Conservation (phyloP, 1,284 basidiomycete genomes). For the Cutaneotrichosporon sp. region DNA sequence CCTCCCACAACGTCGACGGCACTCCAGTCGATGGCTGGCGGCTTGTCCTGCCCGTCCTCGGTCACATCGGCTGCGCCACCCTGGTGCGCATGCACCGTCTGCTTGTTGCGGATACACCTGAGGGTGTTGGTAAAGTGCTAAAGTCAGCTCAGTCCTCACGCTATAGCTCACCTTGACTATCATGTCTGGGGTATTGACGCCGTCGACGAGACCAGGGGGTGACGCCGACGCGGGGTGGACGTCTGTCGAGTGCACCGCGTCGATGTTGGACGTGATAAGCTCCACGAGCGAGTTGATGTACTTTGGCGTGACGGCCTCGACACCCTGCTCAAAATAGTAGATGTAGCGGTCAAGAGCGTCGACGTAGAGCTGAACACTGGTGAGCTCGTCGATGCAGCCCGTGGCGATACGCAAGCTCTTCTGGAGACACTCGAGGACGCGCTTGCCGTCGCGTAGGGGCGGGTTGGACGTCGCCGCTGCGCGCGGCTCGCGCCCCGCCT, state of each 20-base stretch:
- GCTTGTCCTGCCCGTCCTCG: constrained; percentile 51
- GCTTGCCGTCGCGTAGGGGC: constrained; percentile 86
- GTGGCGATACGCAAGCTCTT: constrained; percentile 89
- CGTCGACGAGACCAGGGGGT: constrained; percentile 77
- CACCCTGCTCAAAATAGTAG: constrained; percentile 87
- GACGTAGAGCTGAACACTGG: constrained; percentile 86
- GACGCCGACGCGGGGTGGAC: constrained; percentile 75
- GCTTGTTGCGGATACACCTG: constrained; percentile 60
- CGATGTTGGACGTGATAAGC: constrained; percentile 83
- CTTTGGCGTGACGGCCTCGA: constrained; percentile 84
- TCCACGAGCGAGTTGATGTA: constrained; percentile 92
- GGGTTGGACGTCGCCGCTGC: constrained; percentile 29
- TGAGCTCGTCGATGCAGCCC: constrained; percentile 87
- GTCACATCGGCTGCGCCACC: constrained; percentile 11
- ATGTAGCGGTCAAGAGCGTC: constrained; percentile 87
- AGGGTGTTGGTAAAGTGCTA: constrained; percentile 88
- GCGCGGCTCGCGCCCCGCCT: constrained; percentile 37
- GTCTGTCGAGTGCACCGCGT: constrained; percentile 74
- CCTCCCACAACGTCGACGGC: constrained; percentile 81
- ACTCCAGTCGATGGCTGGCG: constrained; percentile 57
- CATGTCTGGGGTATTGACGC: constrained; percentile 83
- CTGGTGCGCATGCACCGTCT: constrained; percentile 28
- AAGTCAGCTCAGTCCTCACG: not conserved
- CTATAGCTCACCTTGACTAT: constrained; percentile 53
- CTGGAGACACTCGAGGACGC: constrained; percentile 89